Conservation (phyloP, 768 basidiomycete species). For the Tylopilus cervinicoccineus region DNA sequence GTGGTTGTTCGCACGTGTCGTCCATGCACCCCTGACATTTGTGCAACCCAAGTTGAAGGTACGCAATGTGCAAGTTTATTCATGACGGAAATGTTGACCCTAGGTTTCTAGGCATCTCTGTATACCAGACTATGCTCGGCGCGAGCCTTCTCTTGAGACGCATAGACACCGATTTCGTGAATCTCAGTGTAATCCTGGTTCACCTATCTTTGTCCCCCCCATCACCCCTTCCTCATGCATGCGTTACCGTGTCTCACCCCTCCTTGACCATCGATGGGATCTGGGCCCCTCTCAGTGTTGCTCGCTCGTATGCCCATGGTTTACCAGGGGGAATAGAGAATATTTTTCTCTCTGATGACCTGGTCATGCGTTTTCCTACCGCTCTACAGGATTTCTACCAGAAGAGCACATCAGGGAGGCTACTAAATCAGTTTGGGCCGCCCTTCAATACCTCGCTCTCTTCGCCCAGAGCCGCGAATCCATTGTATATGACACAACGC, state of each 20-base stretch:
- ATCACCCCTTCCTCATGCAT: conserved; percentile 40
- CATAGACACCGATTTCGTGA: conserved; percentile 77
- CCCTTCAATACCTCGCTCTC: conserved; percentile 48
- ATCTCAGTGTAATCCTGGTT: conserved; percentile 49
- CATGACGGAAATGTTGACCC: conserved; percentile 6
- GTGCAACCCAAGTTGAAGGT: conserved; percentile 72
- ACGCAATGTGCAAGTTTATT: conserved; percentile 15
- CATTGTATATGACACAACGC: conserved; percentile 1
- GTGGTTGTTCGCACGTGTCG: conserved; percentile 63
- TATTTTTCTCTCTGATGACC: conserved; percentile 57
- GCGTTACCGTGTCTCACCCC: conserved; percentile 49
- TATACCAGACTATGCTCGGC: conserved; percentile 66
- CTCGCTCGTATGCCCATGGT: conserved; percentile 39
- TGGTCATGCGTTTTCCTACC: conserved; percentile 60
- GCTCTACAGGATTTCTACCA: conserved; percentile 57
- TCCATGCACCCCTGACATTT: conserved; percentile 58
- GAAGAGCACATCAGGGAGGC: conserved; percentile 42
- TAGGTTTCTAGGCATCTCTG: conserved; percentile 54
- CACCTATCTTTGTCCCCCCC: conserved; percentile 33
- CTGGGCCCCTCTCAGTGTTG: conserved; percentile 64
- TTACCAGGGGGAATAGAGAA: conserved; percentile 37
- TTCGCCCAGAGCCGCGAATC: neutral
- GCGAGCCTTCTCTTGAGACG: conserved; percentile 58
- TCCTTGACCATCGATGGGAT: conserved; percentile 53
- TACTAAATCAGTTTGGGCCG: conserved; percentile 60